Base-by-base conservation (phyloP, 768 basidiomycete genomes). In the Basidioascus undulatus region DNA sequence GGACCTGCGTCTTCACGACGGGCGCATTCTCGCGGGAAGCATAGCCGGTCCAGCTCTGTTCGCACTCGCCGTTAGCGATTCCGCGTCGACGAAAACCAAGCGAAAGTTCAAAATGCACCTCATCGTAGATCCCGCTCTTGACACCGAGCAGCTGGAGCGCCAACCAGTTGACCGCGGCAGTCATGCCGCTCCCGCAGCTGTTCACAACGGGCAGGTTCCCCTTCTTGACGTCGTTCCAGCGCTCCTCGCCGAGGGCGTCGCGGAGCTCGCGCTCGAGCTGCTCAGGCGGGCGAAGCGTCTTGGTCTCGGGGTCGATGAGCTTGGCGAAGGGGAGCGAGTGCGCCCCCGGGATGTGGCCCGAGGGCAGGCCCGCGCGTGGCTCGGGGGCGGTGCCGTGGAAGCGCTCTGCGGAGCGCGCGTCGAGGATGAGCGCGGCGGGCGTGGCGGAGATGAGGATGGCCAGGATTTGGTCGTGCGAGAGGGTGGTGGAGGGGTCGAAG, bases 111-210 rank as follows among this genome's bases (percentile, higher is more conserved):
- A 5, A 1, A 49, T 71, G 38, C 53, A 89, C 86, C 71, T 98
- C 92, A 49, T 98, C 92, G 53, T 96, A 98, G 10, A 96, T 57
- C n/a, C 68, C 69, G 31, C 63, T 61, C 40, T 67, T 57, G 5
- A 69, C 68, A 12, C 71, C 73, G 35, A 84, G 51, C 28, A 77
- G 51, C 55, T 77, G 70, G 46, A 92, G 62, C n/a, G 82, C 86
- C 43, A 94, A 65, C 87, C 92, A 94, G 6, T 94, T 64, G 12
- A 94, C 64, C 3, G 70, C 81, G 10, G 89, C 89, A n/a, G 87
- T 92, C 89, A 98, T 94, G 33, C 89, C 89, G 53, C 82, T 89
- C 38, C 89, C 89, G 61, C 89, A 98, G 44, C 67, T 76, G 11
- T 77, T 71, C 5, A 74, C 67, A 24, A 87, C 69, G 18, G 63